A percentile compares a stretch with the other conserved stretches of the same genome.
Conservation (phyloP, 129 eudicot genomes). For the Chrysanthemum lavandulifolium region DNA sequence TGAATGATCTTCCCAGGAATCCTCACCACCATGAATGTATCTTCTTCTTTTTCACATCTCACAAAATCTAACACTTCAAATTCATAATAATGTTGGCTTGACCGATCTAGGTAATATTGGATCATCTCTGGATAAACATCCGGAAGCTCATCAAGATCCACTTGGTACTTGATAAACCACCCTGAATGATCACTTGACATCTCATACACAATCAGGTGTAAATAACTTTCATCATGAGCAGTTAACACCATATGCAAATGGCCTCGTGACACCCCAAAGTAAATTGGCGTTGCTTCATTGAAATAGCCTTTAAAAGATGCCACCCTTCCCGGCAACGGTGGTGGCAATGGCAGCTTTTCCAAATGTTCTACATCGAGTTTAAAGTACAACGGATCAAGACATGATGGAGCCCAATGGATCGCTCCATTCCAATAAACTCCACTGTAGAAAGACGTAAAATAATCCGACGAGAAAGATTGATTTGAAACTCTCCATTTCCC, state of each 20-base stretch:
- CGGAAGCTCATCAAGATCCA: constrained; percentile 15
- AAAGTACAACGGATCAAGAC: too few relatives aligned
- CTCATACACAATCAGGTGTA: constrained; percentile 31
- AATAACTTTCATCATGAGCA: not conserved
- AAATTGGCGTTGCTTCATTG: too few relatives aligned
- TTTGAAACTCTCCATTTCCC: not conserved
- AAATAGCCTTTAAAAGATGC: too few relatives aligned
- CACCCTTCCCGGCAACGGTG: too few relatives aligned
- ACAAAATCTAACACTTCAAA: constrained; percentile 17
- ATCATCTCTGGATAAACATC: not conserved
- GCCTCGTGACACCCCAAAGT: constrained; percentile 37
- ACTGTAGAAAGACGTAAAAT: too few relatives aligned
- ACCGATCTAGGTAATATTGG: not conserved
- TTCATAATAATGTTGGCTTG: too few relatives aligned
- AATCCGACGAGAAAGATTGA: too few relatives aligned
- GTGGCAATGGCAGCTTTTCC: too few relatives aligned
- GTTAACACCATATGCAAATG: constrained; percentile 39
- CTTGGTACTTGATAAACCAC: constrained; percentile 27
- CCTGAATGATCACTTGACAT: constrained; percentile 25
- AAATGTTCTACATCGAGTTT: too few relatives aligned
- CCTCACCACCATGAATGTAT: constrained; percentile 33
- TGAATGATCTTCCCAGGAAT: constrained; percentile 23
- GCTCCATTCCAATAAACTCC: too few relatives aligned
- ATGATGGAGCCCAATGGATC: too few relatives aligned
- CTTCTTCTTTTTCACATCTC: constrained; percentile 31